Conservation (phyloP, 306 rosid genomes). For the Lablab purpureus region DNA sequence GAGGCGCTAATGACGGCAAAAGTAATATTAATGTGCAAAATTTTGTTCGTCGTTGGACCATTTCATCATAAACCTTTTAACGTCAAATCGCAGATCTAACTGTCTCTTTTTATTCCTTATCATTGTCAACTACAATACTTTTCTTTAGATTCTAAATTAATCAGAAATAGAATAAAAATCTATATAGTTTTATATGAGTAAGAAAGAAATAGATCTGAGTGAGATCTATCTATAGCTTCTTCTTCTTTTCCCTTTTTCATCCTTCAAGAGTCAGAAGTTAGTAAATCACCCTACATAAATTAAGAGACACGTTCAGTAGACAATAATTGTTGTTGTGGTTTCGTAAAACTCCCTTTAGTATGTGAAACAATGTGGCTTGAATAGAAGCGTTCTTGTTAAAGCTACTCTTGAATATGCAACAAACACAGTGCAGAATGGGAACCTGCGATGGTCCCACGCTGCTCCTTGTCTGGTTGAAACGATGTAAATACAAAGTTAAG, state of each 20-base stretch:
- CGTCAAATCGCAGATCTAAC: background rate
- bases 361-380: background rate
- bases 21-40: background rate
- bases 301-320: background rate
- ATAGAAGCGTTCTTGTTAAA: background rate
- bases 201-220: too few species aligned
- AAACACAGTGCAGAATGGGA: background rate
- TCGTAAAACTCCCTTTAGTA: background rate
- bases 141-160: background rate
- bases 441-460: background rate
- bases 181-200: background rate
- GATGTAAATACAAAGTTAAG: background rate
- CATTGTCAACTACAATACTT: background rate
- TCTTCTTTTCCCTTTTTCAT: too few species aligned
- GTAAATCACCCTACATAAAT: background rate
- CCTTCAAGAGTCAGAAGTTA: too few species aligned
- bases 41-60: background rate
- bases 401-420: background rate
- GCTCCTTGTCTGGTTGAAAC: background rate
- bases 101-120: background rate
- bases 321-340: background rate
- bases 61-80: background rate
- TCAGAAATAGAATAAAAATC: background rate
- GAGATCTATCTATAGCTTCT: too few species aligned
- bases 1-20: constrained; percentile 26